These are phyloP conservation scores for Cyclotella baltica DNA, from an alignment of 108 stramenopile species.

Conservation along the genomic window DNA sequence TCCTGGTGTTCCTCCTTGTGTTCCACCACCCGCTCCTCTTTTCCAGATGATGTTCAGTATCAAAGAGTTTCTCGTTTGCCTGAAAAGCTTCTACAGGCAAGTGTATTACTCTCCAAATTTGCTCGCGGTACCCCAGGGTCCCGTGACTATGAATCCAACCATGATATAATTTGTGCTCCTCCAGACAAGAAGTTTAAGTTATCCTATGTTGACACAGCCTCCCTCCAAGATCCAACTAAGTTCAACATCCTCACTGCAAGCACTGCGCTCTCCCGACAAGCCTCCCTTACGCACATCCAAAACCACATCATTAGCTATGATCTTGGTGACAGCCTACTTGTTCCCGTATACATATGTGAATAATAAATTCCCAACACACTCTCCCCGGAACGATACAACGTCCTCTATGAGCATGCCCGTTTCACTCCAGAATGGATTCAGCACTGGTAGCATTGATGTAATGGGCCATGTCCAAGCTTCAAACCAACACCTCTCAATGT, in stretches of 20 bases:
- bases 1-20: not conserved
- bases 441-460: not conserved
- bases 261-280: not conserved
- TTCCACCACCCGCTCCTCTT: not conserved
- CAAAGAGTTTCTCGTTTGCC: not conserved
- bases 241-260: not conserved
- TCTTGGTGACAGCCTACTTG: not conserved
- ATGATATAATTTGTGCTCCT: not conserved
- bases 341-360: too few relatives aligned
- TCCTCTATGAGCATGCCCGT: not conserved
- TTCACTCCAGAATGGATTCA: not conserved
- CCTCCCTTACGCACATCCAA: not conserved
- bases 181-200: not conserved
- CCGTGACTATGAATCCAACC: not conserved
- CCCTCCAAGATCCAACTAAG: not conserved
- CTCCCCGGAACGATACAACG: not conserved
- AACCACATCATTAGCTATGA: not conserved
- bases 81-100: too few relatives aligned
- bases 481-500: not conserved
- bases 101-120: not conserved
- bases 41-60: not conserved
- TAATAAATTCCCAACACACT: not conserved
- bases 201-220: not conserved
- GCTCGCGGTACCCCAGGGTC: not conserved
- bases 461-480: not conserved